A percentile compares a stretch with the other conserved stretches of the same genome.
phyloP scores from a whole-genome alignment of 2,329 filamentous ascomycete species.

The Sporothrix pallida region DNA sequence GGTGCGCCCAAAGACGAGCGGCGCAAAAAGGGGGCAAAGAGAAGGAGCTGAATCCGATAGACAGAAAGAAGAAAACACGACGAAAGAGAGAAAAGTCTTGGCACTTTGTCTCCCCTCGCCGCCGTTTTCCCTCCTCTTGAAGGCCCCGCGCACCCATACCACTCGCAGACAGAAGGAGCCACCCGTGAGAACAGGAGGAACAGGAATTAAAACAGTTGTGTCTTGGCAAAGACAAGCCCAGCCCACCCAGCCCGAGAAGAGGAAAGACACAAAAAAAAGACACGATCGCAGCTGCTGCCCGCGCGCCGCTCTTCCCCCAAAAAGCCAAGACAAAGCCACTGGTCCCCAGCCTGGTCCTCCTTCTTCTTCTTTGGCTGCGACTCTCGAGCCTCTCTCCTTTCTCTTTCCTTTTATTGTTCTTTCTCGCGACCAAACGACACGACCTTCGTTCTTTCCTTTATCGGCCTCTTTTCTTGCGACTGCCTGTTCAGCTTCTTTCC shows the following conservation, averaged over 20 bases:
- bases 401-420: conserved; percentile 1
- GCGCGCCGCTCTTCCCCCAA: neutral
- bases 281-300: conserved; percentile 19
- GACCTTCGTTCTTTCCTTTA: neutral
- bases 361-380: neutral
- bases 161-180: conserved; percentile 12
- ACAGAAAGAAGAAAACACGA: neutral
- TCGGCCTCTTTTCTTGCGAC: neutral
- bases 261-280: neutral
- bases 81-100: conserved; percentile 21
- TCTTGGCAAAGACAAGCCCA: conserved; percentile 28
- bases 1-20: neutral
- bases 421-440: neutral
- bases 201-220: conserved; percentile 25
- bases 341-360: conserved; percentile 5
- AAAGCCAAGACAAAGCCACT: conserved; percentile 20
- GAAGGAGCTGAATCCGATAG: neutral
- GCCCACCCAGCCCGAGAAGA: conserved; percentile 5
- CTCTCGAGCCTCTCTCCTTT: conserved; percentile 11
- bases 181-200: conserved; percentile 25
- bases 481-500: neutral
- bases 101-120: neutral
- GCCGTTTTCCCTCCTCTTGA: neutral
- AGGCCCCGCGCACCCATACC: neutral
- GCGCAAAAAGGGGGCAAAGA: neutral